A percentile compares a stretch with the other conserved stretches of the same genome.
These are phyloP conservation scores for Drechslerella coelobrocha DNA, from an alignment of 2,329 filamentous ascomycete genomes.

Conservation along the genomic window DNA sequence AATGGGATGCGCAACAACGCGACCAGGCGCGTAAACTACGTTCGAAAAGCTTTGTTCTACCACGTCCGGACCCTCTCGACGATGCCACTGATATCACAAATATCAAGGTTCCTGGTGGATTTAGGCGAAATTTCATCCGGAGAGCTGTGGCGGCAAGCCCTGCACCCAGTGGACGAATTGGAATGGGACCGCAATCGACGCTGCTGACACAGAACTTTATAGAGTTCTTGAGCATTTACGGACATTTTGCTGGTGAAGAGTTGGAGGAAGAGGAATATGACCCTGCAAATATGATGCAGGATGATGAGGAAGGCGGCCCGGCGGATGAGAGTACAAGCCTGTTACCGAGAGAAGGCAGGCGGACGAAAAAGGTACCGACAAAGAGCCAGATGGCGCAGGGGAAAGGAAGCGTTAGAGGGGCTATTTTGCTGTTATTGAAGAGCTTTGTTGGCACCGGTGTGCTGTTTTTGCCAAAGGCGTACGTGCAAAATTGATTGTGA, in stretches of 20 bases:
- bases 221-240: slow-evolving; percentile 92
- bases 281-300: slow-evolving; percentile 76
- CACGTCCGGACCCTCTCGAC: slow-evolving; percentile 77
- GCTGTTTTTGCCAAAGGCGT: slow-evolving; percentile 88
- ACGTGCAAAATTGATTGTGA: slow-evolving; percentile 57
- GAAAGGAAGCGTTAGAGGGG: slow-evolving; percentile 56
- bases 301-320: slow-evolving; percentile 72
- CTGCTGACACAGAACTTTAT: slow-evolving; percentile 91
- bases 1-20: slow-evolving; percentile 82
- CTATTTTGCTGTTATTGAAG: slow-evolving; percentile 82
- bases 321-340: slow-evolving; percentile 39
- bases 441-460: slow-evolving; percentile 98
- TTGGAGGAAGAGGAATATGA: slow-evolving; percentile 84
- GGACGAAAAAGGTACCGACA: slow-evolving; percentile 29
- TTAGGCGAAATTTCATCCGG: slow-evolving; percentile 86
- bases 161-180: slow-evolving; percentile 58
- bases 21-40: slow-evolving; percentile 70
- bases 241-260: slow-evolving; percentile 96
- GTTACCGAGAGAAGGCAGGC: slow-evolving; percentile 24
- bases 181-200: slow-evolving; percentile 62
- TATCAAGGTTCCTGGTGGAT: slow-evolving; percentile 92
- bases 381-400: slow-evolving; percentile 60
- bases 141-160: slow-evolving; percentile 63
- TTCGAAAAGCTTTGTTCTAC: slow-evolving; percentile 85
- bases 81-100: slow-evolving; percentile 83